Evolutionary conservation across 345 rosid species (phyloP).

Genomic region (Eucalyptus dawsonii): DNA sequence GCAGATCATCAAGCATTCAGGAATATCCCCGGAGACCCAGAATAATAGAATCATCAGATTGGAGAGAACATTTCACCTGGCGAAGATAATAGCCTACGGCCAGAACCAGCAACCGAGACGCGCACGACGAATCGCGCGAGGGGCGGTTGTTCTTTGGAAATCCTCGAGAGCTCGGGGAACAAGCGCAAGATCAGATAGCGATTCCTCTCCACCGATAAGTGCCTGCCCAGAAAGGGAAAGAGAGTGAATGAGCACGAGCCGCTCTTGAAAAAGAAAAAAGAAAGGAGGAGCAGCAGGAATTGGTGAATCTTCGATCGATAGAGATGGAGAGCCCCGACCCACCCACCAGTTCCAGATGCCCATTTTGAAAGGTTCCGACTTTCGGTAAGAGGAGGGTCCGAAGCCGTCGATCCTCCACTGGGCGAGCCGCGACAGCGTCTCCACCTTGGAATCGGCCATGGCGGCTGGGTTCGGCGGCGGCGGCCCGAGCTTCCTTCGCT

Average conservation of each 20-base stretch:
- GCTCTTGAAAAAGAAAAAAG: too few species aligned
- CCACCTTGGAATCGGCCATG: conserved; percentile 60
- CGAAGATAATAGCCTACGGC: conserved; percentile 41
- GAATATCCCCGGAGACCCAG: neutral
- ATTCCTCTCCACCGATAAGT: conserved; percentile 75
- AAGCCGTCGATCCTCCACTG: conserved; percentile 89
- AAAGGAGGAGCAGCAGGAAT: neutral
- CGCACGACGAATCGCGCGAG: conserved; percentile 61
- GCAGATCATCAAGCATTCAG: neutral
- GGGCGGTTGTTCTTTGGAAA: conserved; percentile 73
- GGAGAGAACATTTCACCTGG: conserved; percentile 16
- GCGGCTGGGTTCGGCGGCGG: neutral
- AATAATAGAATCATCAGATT: neutral
- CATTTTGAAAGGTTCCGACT: conserved; percentile 80
- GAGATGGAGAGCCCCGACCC: neutral
- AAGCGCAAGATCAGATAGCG: conserved; percentile 57
- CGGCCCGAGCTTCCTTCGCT: neutral
- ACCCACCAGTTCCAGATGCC: conserved; percentile 94
- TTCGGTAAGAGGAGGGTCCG: conserved; percentile 65
- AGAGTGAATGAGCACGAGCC: neutral
- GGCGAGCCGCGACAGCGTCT: conserved; percentile 80
- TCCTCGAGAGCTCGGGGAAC: conserved; percentile 69
- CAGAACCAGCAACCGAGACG: conserved; percentile 42
- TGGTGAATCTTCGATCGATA: neutral
- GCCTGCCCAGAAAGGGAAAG: conserved; percentile 24